Conservation (phyloP, 1,284 basidiomycete genomes). For the Coniferiporia sulphurascens region DNA sequence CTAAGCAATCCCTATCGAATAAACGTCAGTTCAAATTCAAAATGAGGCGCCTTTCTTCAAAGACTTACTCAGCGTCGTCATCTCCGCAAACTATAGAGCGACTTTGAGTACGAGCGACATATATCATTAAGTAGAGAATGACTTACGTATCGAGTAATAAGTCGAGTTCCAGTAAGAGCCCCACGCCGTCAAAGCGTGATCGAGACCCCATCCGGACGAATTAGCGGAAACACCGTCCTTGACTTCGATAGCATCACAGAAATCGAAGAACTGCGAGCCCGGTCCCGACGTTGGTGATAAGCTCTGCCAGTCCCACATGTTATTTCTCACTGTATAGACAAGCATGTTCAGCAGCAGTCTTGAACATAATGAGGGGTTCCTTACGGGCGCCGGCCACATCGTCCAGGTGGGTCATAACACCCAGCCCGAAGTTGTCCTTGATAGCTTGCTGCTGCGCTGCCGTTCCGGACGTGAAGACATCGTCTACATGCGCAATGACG, state of each 20-base stretch:
- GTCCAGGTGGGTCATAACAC: slow-evolving; percentile 51
- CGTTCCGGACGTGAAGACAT: slow-evolving; percentile 44
- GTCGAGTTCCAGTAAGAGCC: slow-evolving; percentile 47
- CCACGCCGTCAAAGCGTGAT: slow-evolving; percentile 60
- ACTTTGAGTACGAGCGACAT: not conserved
- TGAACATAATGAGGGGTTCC: slow-evolving; percentile 14
- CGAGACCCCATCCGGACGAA: slow-evolving; percentile 55
- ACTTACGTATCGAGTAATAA: slow-evolving; percentile 40
- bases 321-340: slow-evolving; percentile 46
- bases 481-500: slow-evolving; percentile 60
- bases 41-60: not conserved
- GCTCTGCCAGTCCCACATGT: slow-evolving; percentile 50
- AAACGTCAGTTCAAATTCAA: not conserved
- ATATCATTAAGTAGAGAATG: slow-evolving; percentile 3
- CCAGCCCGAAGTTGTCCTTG: slow-evolving; percentile 56
- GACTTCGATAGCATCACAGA: slow-evolving; percentile 72
- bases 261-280: slow-evolving; percentile 48
- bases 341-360: not conserved
- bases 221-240: slow-evolving; percentile 54
- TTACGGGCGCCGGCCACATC: slow-evolving; percentile 60
- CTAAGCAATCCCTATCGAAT: slow-evolving; percentile 51
- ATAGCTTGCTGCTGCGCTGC: slow-evolving; percentile 42
- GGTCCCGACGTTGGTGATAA: slow-evolving; percentile 42
- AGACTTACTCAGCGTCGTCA: slow-evolving; percentile 37
- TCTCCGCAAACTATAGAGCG: slow-evolving; percentile 38